These are phyloP conservation scores for Cordyceps cateniannulata DNA, from an alignment of 2,329 filamentous ascomycete species.

Conservation along the genomic window DNA sequence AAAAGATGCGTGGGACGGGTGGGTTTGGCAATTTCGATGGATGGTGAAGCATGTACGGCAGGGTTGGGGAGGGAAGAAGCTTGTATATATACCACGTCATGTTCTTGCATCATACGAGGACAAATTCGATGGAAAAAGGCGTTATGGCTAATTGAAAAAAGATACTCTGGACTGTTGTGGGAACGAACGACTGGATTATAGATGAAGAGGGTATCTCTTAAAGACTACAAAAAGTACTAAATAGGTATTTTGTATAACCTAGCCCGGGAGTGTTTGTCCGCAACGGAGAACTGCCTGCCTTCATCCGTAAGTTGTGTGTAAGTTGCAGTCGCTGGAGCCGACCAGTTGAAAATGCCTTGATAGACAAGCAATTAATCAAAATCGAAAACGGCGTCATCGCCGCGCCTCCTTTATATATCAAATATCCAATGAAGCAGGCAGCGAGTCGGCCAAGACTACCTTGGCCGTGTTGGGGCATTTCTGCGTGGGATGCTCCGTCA, in stretches of 20 bases:
- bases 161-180: not conserved
- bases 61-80: not conserved
- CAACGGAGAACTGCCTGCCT: not conserved
- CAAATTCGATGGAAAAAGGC: not conserved
- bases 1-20: conserved; percentile 65
- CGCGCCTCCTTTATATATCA: not conserved
- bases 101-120: not conserved
- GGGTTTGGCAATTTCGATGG: conserved; percentile 94
- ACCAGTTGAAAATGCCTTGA: not conserved
- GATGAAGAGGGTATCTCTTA: not conserved
- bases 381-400: no score
- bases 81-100: not conserved
- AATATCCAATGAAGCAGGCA: not conserved
- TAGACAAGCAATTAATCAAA: no score
- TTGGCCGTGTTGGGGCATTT: not conserved
- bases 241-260: not conserved
- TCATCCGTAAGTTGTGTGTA: not conserved
- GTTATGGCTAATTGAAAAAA: not conserved
- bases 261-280: not conserved
- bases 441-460: not conserved
- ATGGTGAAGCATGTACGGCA: conserved; percentile 50
- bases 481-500: conserved; percentile 1
- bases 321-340: not conserved
- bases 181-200: not conserved
- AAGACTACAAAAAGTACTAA: not conserved